Evolutionary conservation across 352 stramenopile genomes (phyloP), one percentile per base, ranked within the genome.

Genomic region (Pythium rhizo-oryzae): DNA sequence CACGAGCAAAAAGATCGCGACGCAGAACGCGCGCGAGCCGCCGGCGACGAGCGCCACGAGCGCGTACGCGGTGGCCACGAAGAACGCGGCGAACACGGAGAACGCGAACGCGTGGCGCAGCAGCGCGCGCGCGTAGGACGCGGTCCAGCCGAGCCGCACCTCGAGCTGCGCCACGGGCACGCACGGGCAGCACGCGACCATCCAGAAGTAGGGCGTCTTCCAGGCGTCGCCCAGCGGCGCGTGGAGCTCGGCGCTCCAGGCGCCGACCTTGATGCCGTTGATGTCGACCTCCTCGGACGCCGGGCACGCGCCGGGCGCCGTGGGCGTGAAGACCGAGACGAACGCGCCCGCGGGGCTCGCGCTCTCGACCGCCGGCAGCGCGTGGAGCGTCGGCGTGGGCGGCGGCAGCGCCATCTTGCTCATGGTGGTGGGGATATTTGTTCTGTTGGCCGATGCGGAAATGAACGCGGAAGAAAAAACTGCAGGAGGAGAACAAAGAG

Each of bases 241-340:
- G 12, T 59, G 30, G 25, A 72, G 59, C 8, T 67, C 53, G 1
- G 25, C 13, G 23, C 44, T 21, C 66, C 66, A 72, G 2, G 44
- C 52, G 54, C 66, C 66, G 18, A 71, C 30, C 21, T 61, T 66
- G 65, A 71, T 71, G 59, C 65, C 65, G 57, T 71, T 71, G 25
- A 66, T 33, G 57, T 71, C 65, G 39, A 71, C 43, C 19, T 71
- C 59, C 41, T 71, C 65, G 8, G 57, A 63, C 11, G 11, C 25
- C 1, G 65, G 65, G 37, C 18, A 23, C 21, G 37, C 37, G 58
- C 58, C 52, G 12, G 54, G 46, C 47, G 59, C 58, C 28, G 65
- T 71, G 6, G 65, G 65, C 43, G 65, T 71, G 23, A 71, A 67
- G 12, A 71, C 65, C 18, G 65, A 66, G 25, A 71, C 65, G 58